Evolutionary conservation across 805 yeast species (phyloP).

Genomic region (Wickerhamomyces queroliae): DNA sequence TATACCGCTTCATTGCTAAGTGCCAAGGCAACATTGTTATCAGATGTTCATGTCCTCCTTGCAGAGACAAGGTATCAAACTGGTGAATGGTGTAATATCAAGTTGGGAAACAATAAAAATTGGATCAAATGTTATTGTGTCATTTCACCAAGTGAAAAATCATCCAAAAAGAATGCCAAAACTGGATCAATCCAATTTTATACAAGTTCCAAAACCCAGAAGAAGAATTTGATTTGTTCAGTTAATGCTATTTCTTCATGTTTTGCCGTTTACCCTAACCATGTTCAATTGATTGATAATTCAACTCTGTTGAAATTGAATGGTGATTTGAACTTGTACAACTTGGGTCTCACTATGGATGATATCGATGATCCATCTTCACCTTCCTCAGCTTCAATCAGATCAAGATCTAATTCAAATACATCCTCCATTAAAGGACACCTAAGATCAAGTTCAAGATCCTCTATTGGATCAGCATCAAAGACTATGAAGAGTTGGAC

Average conservation of each 20-base stretch:
- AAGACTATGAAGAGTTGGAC: slow-evolving; percentile 6
- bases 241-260: slow-evolving; percentile 38
- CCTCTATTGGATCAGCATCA: slow-evolving; percentile 7
- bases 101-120: slow-evolving; percentile 52
- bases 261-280: slow-evolving; percentile 56
- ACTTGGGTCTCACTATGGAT: slow-evolving; percentile 4
- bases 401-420: slow-evolving; percentile 5
- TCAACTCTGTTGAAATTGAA: slow-evolving; percentile 50
- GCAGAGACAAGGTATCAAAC: slow-evolving; percentile 40
- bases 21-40: slow-evolving; percentile 47
- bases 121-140: slow-evolving; percentile 54
- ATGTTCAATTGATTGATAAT: slow-evolving; percentile 48
- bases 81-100: slow-evolving; percentile 58
- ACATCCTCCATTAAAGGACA: slow-evolving; percentile 5
- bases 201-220: slow-evolving; percentile 38
- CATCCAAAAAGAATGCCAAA: slow-evolving; percentile 17
- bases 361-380: slow-evolving; percentile 2
- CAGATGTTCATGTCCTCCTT: slow-evolving; percentile 54
- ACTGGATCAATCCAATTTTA: slow-evolving; percentile 51
- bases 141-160: slow-evolving; percentile 37
- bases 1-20: slow-evolving; percentile 62
- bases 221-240: slow-evolving; percentile 47
- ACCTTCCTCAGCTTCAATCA: not conserved
- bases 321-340: slow-evolving; percentile 44
- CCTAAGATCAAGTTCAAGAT: slow-evolving; percentile 6